phyloP scores from a whole-genome alignment of 73 alveolate genomes.

The Paramecium primaurelia region DNA sequence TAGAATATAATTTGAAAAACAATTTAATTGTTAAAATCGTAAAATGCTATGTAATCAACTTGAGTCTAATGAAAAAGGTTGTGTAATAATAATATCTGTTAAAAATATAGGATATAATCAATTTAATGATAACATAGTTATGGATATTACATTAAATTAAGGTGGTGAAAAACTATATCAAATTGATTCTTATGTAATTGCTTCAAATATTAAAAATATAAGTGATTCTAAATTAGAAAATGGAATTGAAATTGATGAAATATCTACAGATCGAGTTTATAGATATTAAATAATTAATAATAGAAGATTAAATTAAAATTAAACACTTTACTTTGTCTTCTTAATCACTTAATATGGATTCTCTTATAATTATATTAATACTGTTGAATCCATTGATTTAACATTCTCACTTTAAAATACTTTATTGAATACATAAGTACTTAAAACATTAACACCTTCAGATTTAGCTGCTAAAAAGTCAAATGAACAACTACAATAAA shows the following conservation, averaged over 20 bases:
- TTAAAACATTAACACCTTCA: not conserved
- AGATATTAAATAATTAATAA: not conserved
- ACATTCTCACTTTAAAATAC: not conserved
- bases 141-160: not conserved
- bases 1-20: not conserved
- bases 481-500: not conserved
- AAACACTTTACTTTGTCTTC: not conserved
- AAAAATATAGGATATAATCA: not conserved
- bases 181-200: not conserved
- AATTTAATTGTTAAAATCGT: not conserved
- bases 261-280: not conserved
- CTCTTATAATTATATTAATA: not conserved
- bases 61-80: not conserved
- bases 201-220: not conserved
- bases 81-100: not conserved
- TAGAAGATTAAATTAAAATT: not conserved
- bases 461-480: not conserved
- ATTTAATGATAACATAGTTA: not conserved
- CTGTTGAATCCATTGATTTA: not conserved
- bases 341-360: not conserved
- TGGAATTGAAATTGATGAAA: not conserved
- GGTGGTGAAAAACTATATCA: not conserved
- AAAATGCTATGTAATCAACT: not conserved
- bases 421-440: not conserved
- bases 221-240: not conserved